Base-by-base conservation (phyloP, 108 stramenopile genomes). In the Cyclotella atomus region DNA sequence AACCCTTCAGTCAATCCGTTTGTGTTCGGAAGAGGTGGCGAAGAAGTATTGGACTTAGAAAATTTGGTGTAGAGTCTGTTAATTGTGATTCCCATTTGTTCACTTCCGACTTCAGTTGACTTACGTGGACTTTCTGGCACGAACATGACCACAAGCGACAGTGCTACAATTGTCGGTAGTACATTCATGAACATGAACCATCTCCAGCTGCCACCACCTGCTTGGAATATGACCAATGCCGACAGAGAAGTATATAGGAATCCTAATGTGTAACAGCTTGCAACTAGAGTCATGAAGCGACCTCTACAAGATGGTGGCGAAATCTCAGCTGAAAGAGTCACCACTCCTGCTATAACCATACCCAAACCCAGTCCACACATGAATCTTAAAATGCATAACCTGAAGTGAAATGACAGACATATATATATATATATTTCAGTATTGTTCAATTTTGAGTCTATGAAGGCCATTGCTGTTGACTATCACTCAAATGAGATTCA, bases 121-220 rank as follows among this genome's bases (percentile, higher is more conserved):
- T n/a, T n/a, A n/a, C n/a, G n/a, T 6, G 77, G 77, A 55, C 74
- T 75, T 54, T 80, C 79, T 10, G 79, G 79, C 1, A 62, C 74
- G 35, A 70, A 75, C 46, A 52, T 29, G n/a, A 64, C 27, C 17
- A 54, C 61, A 29, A 81, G 23, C 7, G 20, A 24, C 47, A 69
- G 36, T 10, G 76, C 69, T 9, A 71, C 15, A 24, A 77, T 35
- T 0, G 80, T 72, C 23, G 80, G 80, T 4, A 81, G 16, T 3
- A 28, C 80, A 73, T 77, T 77, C 33, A 71, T 27, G 33, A 71
- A 50, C 63, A 81, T 41, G 27, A 73, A 81, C 5, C 63, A 19
- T 32, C 80, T 81, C 80, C 80, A 81, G 52, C 55, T 72, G 0
- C 78, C 78, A 14, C 53, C 44, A 12, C 57, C 78, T 60, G 69